Percentiles rank a stretch among this genome's conserved stretches.
These are phyloP conservation scores for Excoecaria agallocha DNA, from an alignment of 345 rosid species.

Conservation along the genomic window DNA sequence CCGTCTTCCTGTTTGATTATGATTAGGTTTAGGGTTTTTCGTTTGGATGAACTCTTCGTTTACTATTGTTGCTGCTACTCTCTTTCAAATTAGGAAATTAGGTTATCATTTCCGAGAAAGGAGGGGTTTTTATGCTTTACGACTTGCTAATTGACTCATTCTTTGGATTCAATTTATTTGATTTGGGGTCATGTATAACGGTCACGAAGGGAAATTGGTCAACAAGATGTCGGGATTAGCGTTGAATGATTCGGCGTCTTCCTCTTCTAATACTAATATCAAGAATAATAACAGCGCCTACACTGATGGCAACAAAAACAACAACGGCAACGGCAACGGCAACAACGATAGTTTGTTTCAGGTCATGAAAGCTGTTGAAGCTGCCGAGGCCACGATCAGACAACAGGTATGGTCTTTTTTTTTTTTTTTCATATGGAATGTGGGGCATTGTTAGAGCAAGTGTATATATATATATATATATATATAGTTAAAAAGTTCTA, in stretches of 20 bases:
- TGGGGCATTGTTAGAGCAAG: too few species aligned
- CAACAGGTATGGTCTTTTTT: constrained; percentile 55
- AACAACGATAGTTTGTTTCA: constrained; percentile 70
- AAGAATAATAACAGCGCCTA: not conserved
- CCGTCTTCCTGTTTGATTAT: too few species aligned
- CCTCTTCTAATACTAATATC: not conserved
- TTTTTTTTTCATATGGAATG: not conserved
- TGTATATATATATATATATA: too few species aligned
- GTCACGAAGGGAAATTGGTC: constrained; percentile 52
- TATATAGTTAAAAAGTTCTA: too few species aligned
- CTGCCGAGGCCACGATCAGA: constrained; percentile 85
- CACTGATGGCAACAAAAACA: not conserved
- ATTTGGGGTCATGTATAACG: constrained; percentile 65
- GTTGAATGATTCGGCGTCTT: constrained; percentile 30
- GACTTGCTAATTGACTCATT: not conserved
- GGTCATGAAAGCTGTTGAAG: constrained; percentile 95
- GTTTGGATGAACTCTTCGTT: not conserved
- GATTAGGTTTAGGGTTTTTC: constrained; percentile 9
- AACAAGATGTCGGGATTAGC: constrained; percentile 58
- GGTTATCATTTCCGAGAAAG: not conserved
- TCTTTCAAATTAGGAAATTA: not conserved
- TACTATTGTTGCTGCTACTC: not conserved
- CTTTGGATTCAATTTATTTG: not conserved
- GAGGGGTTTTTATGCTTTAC: not conserved
- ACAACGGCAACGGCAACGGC: too few species aligned